Base-by-base conservation (phyloP, 805 yeast species). In the Teunomyces panamensis region DNA sequence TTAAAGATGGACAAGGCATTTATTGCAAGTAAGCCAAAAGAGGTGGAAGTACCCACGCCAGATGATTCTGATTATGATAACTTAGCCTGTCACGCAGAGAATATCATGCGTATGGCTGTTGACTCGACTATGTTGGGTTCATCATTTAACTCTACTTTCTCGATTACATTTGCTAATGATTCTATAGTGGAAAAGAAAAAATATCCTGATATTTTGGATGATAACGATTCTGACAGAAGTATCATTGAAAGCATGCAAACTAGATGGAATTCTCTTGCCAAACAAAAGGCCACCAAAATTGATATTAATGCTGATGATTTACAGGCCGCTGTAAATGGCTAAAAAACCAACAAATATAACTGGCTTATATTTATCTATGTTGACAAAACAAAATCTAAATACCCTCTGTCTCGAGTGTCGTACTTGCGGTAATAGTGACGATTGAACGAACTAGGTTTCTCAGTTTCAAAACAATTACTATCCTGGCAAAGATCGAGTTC, bases 71-170 rank as follows among this genome's bases (percentile, higher is more conserved):
- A 61, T 42, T 58, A 59, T 29, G 78, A 73, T 52, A 65, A 65
- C 16, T 63, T 73, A 49, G 78, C 78, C 5, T 73, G 77, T 45
- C 78, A 73, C 50, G 78, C 78, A 1, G 73, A 72, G 43, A 71
- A 69, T 46, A 73, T 73, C 47, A 60, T 73, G 65, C 59, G 74
- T 17, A 73, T 73, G 77, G 78, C 78, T 4, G 72, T 73, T 42
- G 78, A 73, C 49, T 68, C 78, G 26, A 73, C 78, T 2, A 68
- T 73, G 73, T 59, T 72, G 44, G 74, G 75, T 1, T 70, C 76
- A 1, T 67, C 73, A 6, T 69, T 65, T 42, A 67, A 68, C 47
- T 62, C 64, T 24, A 64, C 73, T 10, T 65, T 69, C 42, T 68
- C 73, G 27, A 64, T 68, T 8, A 67, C 66, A 14, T 68, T 68